Evolutionary conservation across 2,329 filamentous ascomycete species (phyloP).

Genomic region (Nemania serpens): DNA sequence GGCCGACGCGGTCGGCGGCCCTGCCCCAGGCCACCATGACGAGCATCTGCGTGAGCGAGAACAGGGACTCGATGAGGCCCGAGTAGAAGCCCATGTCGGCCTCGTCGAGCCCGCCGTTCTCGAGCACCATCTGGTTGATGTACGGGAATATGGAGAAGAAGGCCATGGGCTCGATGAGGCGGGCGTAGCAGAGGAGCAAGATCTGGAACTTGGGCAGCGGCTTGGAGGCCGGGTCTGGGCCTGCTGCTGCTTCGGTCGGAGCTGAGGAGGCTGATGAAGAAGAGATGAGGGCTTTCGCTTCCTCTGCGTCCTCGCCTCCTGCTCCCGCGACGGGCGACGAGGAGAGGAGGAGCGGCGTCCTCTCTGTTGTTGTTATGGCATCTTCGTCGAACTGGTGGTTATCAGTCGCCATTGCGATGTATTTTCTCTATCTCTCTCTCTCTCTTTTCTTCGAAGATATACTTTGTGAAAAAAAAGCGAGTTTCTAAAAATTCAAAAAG

Average conservation of each 20-base stretch:
- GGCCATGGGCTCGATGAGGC: conserved; percentile 75
- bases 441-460: not conserved
- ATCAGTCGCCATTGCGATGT: conserved; percentile 10
- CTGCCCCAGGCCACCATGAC: conserved; percentile 77
- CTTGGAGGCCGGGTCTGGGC: conserved; percentile 35
- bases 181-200: conserved; percentile 72
- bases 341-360: conserved; percentile 25
- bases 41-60: conserved; percentile 75
- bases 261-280: not conserved
- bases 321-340: conserved; percentile 2
- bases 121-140: conserved; percentile 75
- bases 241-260: not conserved
- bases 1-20: conserved; percentile 69
- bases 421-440: not conserved
- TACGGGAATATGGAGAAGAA: conserved; percentile 85
- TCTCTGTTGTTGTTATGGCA: conserved; percentile 15
- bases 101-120: conserved; percentile 63
- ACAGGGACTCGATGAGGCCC: conserved; percentile 75
- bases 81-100: conserved; percentile 80
- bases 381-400: not conserved
- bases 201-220: conserved; percentile 69
- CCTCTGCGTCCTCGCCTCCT: conserved; percentile 4
- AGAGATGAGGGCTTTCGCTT: conserved; percentile 12
- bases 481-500: not conserved
- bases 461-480: not conserved